Conservation (phyloP, 2,329 filamentous ascomycete species). For the Incumbomyces lentus region DNA sequence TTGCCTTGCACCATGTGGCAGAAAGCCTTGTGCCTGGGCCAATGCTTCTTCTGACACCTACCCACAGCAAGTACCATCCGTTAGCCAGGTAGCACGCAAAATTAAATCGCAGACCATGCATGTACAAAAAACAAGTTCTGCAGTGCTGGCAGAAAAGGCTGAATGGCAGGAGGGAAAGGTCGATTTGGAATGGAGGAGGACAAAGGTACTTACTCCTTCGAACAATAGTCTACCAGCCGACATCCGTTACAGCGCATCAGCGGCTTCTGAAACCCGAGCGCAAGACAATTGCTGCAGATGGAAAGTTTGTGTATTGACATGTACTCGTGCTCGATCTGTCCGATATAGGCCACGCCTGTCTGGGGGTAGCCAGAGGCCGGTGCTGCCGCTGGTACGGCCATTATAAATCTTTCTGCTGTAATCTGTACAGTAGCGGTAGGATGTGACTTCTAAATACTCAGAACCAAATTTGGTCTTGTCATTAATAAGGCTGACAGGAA, state of each 20-base stretch:
- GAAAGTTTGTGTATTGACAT: conserved; percentile 19
- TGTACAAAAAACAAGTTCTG: no score
- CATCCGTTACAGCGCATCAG: conserved; percentile 19
- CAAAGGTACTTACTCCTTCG: conserved; percentile 10
- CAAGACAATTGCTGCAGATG: conserved; percentile 18
- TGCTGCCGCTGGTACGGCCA: background rate
- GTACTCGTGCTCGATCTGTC: conserved; percentile 20
- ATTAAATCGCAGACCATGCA: no score
- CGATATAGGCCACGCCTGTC: conserved; percentile 5
- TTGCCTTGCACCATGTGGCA: conserved; percentile 21
- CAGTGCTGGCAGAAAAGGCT: no score
- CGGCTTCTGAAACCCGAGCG: conserved; percentile 19
- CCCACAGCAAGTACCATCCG: no score
- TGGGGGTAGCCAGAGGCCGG: background rate
- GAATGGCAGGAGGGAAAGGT: no score
- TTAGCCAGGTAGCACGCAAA: no score
- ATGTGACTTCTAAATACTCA: no score
- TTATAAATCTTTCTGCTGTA: no score
- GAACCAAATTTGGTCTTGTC: no score
- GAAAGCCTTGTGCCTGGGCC: conserved; percentile 21
- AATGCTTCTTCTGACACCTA: conserved; percentile 23
- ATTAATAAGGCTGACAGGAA: no score
- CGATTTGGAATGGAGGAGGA: no score
- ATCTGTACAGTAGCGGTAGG: no score
- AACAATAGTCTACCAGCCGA: conserved; percentile 19